phyloP scores from a whole-genome alignment of 2,329 filamentous ascomycete species.

The Trichoderma sp. region DNA sequence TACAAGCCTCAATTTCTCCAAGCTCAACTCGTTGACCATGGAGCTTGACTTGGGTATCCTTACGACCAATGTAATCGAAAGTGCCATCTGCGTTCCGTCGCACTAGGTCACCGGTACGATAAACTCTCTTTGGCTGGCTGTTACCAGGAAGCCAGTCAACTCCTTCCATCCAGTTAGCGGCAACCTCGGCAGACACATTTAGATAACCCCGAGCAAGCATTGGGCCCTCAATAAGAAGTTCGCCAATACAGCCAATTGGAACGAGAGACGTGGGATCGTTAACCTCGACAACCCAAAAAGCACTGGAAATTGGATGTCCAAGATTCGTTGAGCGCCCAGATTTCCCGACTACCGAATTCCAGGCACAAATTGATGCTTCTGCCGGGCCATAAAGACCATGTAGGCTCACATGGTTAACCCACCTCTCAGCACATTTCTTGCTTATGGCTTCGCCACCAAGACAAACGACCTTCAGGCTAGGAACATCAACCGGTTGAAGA shows the following conservation, averaged over 20 bases:
- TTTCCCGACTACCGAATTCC: slow-evolving; percentile 2
- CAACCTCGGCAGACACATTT: background rate
- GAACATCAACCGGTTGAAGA: background rate
- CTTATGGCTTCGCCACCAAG: slow-evolving; percentile 16
- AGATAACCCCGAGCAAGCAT: slow-evolving; percentile 24
- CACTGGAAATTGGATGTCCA: slow-evolving; percentile 12
- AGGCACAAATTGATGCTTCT: slow-evolving; percentile 12
- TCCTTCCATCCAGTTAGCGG: slow-evolving; percentile 10
- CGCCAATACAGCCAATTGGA: slow-evolving; percentile 22
- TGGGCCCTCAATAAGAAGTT: slow-evolving; percentile 24
- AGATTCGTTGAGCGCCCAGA: slow-evolving; percentile 16
- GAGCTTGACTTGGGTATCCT: slow-evolving; percentile 13
- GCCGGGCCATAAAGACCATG: slow-evolving; percentile 12
- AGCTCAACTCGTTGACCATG: slow-evolving; percentile 10
- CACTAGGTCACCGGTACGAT: background rate
- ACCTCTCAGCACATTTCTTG: slow-evolving; percentile 1
- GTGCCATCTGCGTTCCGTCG: slow-evolving; percentile 2
- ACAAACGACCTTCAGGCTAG: slow-evolving; percentile 2
- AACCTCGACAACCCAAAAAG: slow-evolving; percentile 23
- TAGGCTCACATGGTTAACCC: background rate
- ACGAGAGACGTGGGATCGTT: slow-evolving; percentile 20
- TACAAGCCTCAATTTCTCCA: slow-evolving; percentile 15
- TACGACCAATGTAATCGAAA: slow-evolving; percentile 7
- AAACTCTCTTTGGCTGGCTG: background rate
- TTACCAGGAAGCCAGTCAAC: background rate